These are phyloP conservation scores for Russula compacta DNA, from an alignment of 768 basidiomycete species.

Conservation along the genomic window DNA sequence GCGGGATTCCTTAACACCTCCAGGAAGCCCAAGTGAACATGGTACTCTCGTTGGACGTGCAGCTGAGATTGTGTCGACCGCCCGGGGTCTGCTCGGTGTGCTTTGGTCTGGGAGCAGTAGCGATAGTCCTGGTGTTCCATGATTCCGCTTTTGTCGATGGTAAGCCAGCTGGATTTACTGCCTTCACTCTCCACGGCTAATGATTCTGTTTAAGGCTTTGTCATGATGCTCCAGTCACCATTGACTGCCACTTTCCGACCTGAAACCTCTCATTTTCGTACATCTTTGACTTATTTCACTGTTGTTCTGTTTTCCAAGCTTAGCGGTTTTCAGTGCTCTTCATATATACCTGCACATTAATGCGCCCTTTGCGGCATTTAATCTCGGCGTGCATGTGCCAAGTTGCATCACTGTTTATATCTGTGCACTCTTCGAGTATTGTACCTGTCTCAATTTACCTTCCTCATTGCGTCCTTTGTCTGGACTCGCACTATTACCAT, in stretches of 20 bases:
- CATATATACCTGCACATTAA: constrained; percentile 18
- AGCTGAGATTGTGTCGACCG: constrained; percentile 72
- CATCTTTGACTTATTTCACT: constrained; percentile 7
- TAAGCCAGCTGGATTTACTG: not conserved
- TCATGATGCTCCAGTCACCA: not conserved
- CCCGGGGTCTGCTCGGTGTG: constrained; percentile 65
- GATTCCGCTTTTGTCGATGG: not conserved
- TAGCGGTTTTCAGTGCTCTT: not conserved
- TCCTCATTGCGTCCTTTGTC: not conserved
- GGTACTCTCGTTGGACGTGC: constrained; percentile 47
- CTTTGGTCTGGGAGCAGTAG: constrained; percentile 36
- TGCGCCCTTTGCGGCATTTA: constrained; percentile 5
- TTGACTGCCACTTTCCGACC: not conserved
- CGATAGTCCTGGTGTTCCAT: constrained; percentile 11
- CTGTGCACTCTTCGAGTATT: constrained; percentile 14
- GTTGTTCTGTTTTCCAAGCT: not conserved
- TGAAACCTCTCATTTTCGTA: not conserved
- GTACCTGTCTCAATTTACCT: constrained; percentile 4
- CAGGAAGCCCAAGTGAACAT: constrained; percentile 13
- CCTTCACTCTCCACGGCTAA: not conserved
- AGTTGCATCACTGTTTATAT: constrained; percentile 15
- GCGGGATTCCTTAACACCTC: constrained; percentile 26
- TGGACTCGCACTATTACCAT: constrained; percentile 12
- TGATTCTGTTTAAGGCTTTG: not conserved
- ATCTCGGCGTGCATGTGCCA: constrained; percentile 3